Evolutionary conservation across 352 stramenopile species (phyloP), one percentile per base, ranked within the genome.

Genomic region (Hyaloperonospora brassicae): DNA sequence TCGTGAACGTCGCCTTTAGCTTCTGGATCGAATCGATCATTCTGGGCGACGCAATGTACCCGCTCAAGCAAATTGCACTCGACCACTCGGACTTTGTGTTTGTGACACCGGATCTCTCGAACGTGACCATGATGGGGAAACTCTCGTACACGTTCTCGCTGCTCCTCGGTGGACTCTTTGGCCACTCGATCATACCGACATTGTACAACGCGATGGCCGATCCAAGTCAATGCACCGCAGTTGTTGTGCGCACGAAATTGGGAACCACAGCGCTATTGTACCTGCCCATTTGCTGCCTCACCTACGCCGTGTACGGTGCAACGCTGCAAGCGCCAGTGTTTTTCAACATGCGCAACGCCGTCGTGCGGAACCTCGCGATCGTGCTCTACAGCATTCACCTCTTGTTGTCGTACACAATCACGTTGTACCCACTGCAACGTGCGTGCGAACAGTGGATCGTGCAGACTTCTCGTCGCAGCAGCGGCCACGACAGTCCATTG

Each of bases 11-110:
- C n/a, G 76, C 72, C n/a, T 50, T 90, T 34, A 76, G 66, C 45
- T 83, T 88, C 50, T 90, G 80, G 80, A 80, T 90, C 55, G 80
- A 90, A 52, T 73, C 74, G 31, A 64, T 90, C 45, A 90, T 90
- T 69, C 73, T 90, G 30, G 80, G 80, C 40, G 80, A 90, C 56
- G 80, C 80, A 50, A 88, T 87, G 77, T 90, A 88, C 44, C 80
- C 80, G 30, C 70, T 88, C 21, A 88, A 81, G 64, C 72, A 88
- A 46, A 88, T 90, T 62, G 69, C 76, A 24, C 49, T 83, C 17
- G 67, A 78, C 14, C 57, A 85, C 48, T 72, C 76, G 12, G 62
- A 74, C 46, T 87, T 88, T 50, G 62, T 79, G 36, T 86, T 89
- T 47, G 70, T 68, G 46, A 86, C 76, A 39, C 77, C 80, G 0